Evolutionary conservation across 345 rosid genomes (phyloP), one percentile per base, ranked within the genome.

Genomic region (Lepidium sativum): DNA sequence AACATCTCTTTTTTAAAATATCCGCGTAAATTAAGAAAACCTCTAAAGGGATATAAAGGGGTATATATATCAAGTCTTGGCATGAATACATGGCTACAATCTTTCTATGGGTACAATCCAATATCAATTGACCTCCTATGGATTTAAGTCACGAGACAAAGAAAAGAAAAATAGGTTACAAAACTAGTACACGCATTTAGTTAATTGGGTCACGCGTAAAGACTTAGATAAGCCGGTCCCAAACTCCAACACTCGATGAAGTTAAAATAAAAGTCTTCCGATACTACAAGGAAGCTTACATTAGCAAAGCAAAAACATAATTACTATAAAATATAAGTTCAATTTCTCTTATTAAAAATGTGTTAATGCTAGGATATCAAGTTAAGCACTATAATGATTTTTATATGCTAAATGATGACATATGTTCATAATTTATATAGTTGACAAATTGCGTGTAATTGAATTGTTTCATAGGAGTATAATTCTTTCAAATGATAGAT

Each of bases 101-200:
- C 16, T 61, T 42, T 52, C 44, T 15, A 9, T 23, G 55, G 47
- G 23, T 42, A 61, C 47, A 61, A 25, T 60, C 15, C 74, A 44
- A 44, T 51, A 25, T 61, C 16, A 60, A 6, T 33, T 34, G 61
- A 61, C 74, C 32, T 69, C 48, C 40, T 53, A 70, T 54, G 68
- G 74, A 44, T 61, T 61, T 69, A 53, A 52, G 39, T 62, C 74
- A 53, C 55, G 34, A 61, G 68, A 70, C 49, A 53, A 53, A 35
- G 14, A 1, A 51, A 15, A 21, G 41, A 7, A 6, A 27, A 27
- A 27, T 5, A 5, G n/a, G 54, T 60, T 32, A 54, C 35, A 42
- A 69, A 70, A 61, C 41, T 61, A 53, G 33, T 41, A 53, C 63
- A 70, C 74, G 74, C 53, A 61, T 70, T 15, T 61, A 61, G 49